Conservation (phyloP, 2,329 filamentous ascomycete species). For the Penicillium sp. region DNA sequence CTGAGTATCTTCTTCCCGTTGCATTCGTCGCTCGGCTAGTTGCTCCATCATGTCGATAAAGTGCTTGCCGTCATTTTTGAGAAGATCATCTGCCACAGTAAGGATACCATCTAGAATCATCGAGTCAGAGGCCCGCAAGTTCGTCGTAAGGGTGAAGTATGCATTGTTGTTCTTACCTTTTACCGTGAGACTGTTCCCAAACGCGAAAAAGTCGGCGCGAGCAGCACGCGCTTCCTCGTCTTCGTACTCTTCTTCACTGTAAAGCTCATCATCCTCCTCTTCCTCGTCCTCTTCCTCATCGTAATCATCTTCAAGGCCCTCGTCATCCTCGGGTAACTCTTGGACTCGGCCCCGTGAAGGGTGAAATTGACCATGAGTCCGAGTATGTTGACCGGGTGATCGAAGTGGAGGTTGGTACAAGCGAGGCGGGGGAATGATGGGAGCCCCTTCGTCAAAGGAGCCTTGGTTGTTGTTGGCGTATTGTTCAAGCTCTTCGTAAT, state of each 20-base stretch:
- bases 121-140: constrained; percentile 40
- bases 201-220: constrained; percentile 84
- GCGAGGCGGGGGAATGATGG: constrained; percentile 63
- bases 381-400: constrained; percentile 55
- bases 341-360: constrained; percentile 69
- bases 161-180: constrained; percentile 55
- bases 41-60: constrained; percentile 99
- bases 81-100: constrained; percentile 93
- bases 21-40: constrained; percentile 93
- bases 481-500: constrained; percentile 96
- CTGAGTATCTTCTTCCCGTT: constrained; percentile 84
- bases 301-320: constrained; percentile 51
- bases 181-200: constrained; percentile 94
- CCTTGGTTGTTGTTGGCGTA: constrained; percentile 82
- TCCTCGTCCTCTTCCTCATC: constrained; percentile 60
- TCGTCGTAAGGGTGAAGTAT: constrained; percentile 12
- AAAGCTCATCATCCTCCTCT: constrained; percentile 64
- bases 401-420: constrained; percentile 54
- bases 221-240: constrained; percentile 59
- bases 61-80: constrained; percentile 98
- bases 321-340: constrained; percentile 53
- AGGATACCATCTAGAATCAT: constrained; percentile 74
- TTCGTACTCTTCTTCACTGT: constrained; percentile 60
- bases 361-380: constrained; percentile 53
- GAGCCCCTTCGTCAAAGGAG: constrained; percentile 55